Percentiles rank a stretch among this genome's conserved stretches.
Conservation (phyloP, 192 early-diverging fungal species). For the Funneliformis mosseae region DNA sequence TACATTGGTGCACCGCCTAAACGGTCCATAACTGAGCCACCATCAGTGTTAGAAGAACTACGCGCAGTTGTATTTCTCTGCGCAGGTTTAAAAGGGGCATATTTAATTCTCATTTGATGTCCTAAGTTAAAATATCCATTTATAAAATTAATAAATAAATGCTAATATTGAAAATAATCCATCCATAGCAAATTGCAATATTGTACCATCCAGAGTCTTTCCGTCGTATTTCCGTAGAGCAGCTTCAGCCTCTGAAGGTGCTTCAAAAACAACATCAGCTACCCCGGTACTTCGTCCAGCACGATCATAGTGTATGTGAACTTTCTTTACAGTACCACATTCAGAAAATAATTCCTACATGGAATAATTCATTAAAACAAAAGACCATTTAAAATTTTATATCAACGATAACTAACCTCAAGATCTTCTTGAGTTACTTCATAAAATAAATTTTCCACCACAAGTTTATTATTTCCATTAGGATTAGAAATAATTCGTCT, state of each 20-base stretch:
- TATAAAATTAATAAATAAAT: neutral
- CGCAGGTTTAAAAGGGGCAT: conserved; percentile 16
- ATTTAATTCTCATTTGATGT: conserved; percentile 30
- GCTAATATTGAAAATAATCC: neutral
- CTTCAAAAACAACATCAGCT: conserved; percentile 50
- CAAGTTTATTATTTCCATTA: conserved; percentile 38
- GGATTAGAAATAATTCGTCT: neutral
- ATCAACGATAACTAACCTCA: conserved; percentile 40
- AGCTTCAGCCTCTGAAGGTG: conserved; percentile 42
- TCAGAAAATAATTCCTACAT: conserved; percentile 53
- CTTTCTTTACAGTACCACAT: conserved; percentile 49
- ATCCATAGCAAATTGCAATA: no score
- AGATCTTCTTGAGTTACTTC: conserved; percentile 60
- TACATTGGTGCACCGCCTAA: conserved; percentile 24
- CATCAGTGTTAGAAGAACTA: neutral
- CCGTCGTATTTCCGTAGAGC: conserved; percentile 55
- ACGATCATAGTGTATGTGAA: conserved; percentile 48
- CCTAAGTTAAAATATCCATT: neutral
- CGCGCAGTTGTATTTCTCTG: conserved; percentile 3
- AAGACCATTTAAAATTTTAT: neutral
- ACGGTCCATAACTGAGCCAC: conserved; percentile 29
- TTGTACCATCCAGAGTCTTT: conserved; percentile 54
- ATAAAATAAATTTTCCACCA: conserved; percentile 61
- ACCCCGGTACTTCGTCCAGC: conserved; percentile 58
- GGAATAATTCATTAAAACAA: neutral